phyloP scores from a whole-genome alignment of 2,329 filamentous ascomycete species.

The Claviceps arundinis region DNA sequence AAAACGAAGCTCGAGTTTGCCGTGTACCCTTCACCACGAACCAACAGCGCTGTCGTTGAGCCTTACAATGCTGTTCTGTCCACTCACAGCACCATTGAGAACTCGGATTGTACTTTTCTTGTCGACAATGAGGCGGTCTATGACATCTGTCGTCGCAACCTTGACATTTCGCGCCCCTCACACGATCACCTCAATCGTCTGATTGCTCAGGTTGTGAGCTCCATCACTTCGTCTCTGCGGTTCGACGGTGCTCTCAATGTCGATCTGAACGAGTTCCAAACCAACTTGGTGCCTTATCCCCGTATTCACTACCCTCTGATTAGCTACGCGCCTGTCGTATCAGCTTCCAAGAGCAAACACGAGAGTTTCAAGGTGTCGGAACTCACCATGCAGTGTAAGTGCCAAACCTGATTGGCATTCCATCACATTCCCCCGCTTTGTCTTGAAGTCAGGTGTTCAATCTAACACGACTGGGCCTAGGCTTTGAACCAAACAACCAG shows the following conservation, averaged over 20 bases:
- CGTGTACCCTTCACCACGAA: constrained; percentile 57
- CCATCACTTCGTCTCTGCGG: constrained; percentile 58
- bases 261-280: constrained; percentile 67
- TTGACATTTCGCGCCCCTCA: constrained; percentile 55
- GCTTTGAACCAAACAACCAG: constrained; percentile 68
- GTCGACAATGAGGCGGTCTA: constrained; percentile 66
- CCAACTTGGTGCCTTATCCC: constrained; percentile 60
- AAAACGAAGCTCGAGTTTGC: constrained; percentile 67
- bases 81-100: constrained; percentile 63
- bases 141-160: constrained; percentile 60
- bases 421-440: background rate
- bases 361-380: constrained; percentile 82
- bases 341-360: constrained; percentile 63
- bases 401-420: background rate
- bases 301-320: constrained; percentile 64
- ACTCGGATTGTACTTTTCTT: constrained; percentile 67
- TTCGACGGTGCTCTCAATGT: constrained; percentile 63
- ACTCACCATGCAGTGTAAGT: constrained; percentile 58
- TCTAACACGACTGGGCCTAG: constrained; percentile 25
- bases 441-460: background rate
- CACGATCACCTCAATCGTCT: constrained; percentile 62
- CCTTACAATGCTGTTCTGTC: constrained; percentile 63
- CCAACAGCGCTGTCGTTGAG: constrained; percentile 59
- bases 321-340: constrained; percentile 60
- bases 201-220: constrained; percentile 62